Base-by-base conservation (phyloP, 768 basidiomycete species). In the Heimioporus sp. region DNA sequence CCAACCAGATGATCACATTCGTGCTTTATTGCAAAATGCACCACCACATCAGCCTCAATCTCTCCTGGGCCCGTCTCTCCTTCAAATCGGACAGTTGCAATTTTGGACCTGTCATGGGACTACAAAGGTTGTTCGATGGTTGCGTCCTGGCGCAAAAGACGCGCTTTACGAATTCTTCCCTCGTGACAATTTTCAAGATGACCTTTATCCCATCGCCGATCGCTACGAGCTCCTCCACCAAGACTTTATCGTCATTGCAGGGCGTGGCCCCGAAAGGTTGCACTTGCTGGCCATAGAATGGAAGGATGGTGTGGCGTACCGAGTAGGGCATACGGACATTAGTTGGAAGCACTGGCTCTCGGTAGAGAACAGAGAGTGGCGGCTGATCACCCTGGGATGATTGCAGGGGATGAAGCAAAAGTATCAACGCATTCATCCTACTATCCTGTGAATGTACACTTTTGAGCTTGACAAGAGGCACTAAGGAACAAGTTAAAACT, bases 31-130 rank as follows among this genome's bases (percentile, higher is more conserved):
- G 56, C 46, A 43, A 32, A 7, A 32, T 8, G 17, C 34, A 0
- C 19, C 35, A 0, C 9, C 38, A 15, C 12, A 38, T 8, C 41
- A 31, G 8, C 10, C 8, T 20, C 42, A 2, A 38, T 6, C 24
- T 13, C 31, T 17, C 13, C 8, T 35, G 2, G 28, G 19, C 8
- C 13, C 17, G 5, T 11, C 48, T 15, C 5, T 12, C 4, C 11
- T 10, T 1, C 41, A 2, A 36, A 32, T 50, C 2, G 60, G 60
- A 9, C 60, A 46, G 2, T 17, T 61, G 9, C 24, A 20, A 21
- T 61, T 62, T 16, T 61, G 60, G 60, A 62, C 60, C 7, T 52
- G 49, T 24, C 4, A 41, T 38, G 60, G 48, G 5, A 58, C 41
- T 11, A 2, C 48, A 30, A 47, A 12, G 16, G 39, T 10, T 0